phyloP scores from a whole-genome alignment of 1,284 basidiomycete genomes.

The Earliella scabrosa region DNA sequence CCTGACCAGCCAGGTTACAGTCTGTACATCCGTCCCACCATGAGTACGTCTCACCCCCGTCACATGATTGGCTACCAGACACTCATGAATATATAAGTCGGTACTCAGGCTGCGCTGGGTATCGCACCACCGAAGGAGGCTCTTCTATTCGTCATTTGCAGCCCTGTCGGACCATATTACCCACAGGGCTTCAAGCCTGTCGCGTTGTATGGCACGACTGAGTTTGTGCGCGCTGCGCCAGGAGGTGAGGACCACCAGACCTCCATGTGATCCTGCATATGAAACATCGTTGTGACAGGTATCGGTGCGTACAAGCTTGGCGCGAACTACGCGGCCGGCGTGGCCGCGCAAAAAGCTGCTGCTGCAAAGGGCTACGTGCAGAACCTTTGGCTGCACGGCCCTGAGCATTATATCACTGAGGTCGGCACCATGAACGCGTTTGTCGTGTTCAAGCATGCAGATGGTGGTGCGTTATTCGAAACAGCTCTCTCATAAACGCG shows the following conservation, averaged over 20 bases:
- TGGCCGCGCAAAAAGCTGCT: conserved; percentile 88
- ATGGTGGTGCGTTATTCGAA: conserved; percentile 61
- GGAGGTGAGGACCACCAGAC: conserved; percentile 59
- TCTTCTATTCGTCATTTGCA: conserved; percentile 93
- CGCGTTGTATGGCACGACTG: conserved; percentile 88
- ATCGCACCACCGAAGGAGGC: conserved; percentile 89
- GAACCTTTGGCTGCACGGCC: conserved; percentile 93
- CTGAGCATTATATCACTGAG: conserved; percentile 87
- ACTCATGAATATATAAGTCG: conserved; percentile 58
- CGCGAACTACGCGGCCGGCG: conserved; percentile 90
- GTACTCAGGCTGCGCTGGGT: conserved; percentile 88
- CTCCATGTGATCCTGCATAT: not conserved
- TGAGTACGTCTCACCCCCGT: conserved; percentile 55
- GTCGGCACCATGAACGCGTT: conserved; percentile 99
- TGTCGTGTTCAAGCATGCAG: conserved; percentile 76
- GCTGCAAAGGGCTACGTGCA: conserved; percentile 88
- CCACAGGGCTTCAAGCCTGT: conserved; percentile 96
- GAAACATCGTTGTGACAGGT: conserved; percentile 38
- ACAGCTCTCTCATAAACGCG: not conserved
- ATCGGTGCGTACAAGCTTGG: conserved; percentile 94
- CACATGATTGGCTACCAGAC: conserved; percentile 1
- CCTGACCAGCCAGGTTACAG: conserved; percentile 90
- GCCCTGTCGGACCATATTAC: conserved; percentile 96
- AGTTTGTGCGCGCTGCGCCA: conserved; percentile 88
- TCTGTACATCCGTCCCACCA: conserved; percentile 85